Evolutionary conservation across 768 basidiomycete species (phyloP).

Genomic region (Crassisporium funariophilum): DNA sequence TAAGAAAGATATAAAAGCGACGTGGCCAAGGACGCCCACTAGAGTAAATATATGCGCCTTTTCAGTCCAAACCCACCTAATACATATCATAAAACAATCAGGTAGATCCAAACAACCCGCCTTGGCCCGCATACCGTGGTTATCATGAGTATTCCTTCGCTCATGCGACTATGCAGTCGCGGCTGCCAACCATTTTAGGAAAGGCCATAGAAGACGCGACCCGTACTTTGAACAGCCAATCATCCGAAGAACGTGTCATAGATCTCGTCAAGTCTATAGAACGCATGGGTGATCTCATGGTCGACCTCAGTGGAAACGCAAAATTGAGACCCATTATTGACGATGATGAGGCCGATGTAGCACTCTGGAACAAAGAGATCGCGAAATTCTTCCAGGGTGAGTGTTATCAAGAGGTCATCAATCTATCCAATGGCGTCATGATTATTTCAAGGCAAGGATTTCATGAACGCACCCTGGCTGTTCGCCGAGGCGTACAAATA

Average conservation of each 20-base stretch:
- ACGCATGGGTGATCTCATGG: constrained; percentile 89
- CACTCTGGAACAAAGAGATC: constrained; percentile 97
- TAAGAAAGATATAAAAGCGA: constrained; percentile 70
- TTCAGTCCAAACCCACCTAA: constrained; percentile 1
- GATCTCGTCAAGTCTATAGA: constrained; percentile 88
- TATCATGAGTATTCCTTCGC: constrained; percentile 84
- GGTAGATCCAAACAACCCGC: constrained; percentile 85
- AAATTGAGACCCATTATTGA: constrained; percentile 88
- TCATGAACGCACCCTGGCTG: constrained; percentile 96
- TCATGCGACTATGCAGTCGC: constrained; percentile 94
- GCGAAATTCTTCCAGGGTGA: constrained; percentile 90
- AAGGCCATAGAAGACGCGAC: constrained; percentile 94
- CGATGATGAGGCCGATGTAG: constrained; percentile 89
- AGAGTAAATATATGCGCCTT: constrained; percentile 43
- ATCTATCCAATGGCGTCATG: constrained; percentile 11
- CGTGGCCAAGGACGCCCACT: constrained; percentile 76
- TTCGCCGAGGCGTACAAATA: constrained; percentile 97
- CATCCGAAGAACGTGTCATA: constrained; percentile 77
- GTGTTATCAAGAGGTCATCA: constrained; percentile 13
- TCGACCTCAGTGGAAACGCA: constrained; percentile 79
- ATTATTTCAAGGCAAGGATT: constrained; percentile 45
- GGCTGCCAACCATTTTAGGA: constrained; percentile 92
- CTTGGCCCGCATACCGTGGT: constrained; percentile 80
- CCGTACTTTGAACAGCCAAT: constrained; percentile 85
- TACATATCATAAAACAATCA: too few relatives aligned